Evolutionary conservation across 2,329 filamentous ascomycete genomes (phyloP).

Genomic region (Emergomyces pasteurianus): DNA sequence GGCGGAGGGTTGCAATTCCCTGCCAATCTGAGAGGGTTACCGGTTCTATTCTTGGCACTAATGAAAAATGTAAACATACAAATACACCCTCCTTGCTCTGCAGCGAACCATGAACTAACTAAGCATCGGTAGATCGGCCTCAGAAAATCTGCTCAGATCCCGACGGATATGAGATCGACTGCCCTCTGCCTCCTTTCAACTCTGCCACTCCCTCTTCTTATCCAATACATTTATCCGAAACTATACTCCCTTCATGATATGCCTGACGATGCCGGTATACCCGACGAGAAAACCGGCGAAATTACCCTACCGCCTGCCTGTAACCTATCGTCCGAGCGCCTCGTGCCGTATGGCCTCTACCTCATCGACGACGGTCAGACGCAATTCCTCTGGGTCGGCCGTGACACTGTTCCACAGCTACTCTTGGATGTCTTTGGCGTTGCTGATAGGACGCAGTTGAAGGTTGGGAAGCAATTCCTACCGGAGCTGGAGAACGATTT

Average conservation of each 20-base stretch:
- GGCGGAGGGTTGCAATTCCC: constrained; percentile 87
- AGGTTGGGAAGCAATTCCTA: constrained; percentile 79
- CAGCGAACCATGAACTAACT: constrained; percentile 9
- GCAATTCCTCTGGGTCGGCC: constrained; percentile 93
- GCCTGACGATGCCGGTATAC: constrained; percentile 82
- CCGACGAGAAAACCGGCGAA: constrained; percentile 74
- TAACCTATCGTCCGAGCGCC: constrained; percentile 77
- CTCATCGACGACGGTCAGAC: constrained; percentile 95
- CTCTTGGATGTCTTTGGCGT: constrained; percentile 83
- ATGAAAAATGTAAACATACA: constrained; percentile 74
- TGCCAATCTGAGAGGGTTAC: constrained; percentile 76
- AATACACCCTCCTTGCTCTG: constrained; percentile 4
- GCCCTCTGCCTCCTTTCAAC: constrained; percentile 92
- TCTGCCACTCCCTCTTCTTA: constrained; percentile 73
- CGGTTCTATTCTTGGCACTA: constrained; percentile 80
- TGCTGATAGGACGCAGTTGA: constrained; percentile 68
- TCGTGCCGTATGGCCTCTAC: constrained; percentile 85
- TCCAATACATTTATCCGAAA: constrained; percentile 82
- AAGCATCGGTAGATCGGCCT: constrained; percentile 49
- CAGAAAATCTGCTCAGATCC: constrained; percentile 85
- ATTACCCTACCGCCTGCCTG: constrained; percentile 74
- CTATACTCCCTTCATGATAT: constrained; percentile 88
- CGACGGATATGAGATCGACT: constrained; percentile 83
- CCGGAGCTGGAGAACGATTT: constrained; percentile 91
- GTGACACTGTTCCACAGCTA: constrained; percentile 82